These are phyloP conservation scores for Angophora floribunda DNA, from an alignment of 345 rosid species.

Conservation along the genomic window DNA sequence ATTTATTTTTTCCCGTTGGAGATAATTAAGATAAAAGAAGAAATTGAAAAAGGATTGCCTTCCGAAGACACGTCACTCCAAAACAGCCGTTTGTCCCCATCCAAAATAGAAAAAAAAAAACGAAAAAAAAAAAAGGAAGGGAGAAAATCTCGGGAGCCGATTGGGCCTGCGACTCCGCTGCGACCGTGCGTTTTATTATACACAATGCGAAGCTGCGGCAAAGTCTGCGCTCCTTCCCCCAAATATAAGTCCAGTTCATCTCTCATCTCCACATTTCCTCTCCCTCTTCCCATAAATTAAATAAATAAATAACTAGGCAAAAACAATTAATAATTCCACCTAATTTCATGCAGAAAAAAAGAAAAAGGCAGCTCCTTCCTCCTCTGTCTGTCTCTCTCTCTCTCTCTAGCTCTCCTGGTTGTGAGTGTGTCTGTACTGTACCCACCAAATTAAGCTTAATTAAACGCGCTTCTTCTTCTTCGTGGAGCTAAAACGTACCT, in stretches of 20 bases:
- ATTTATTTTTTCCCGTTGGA: background rate
- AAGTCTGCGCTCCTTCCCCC: background rate
- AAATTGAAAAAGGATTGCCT: background rate
- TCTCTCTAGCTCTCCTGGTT: background rate
- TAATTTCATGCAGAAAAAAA: background rate
- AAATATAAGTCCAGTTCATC: background rate
- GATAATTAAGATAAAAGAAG: background rate
- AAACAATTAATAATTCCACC: background rate
- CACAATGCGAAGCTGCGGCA: background rate
- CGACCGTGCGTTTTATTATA: background rate
- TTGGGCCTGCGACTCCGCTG: background rate
- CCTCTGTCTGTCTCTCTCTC: background rate
- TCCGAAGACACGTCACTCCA: background rate
- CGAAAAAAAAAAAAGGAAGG: accelerated
- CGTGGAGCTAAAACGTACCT: background rate
- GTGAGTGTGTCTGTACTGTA: background rate
- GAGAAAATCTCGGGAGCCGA: background rate
- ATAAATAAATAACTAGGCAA: background rate
- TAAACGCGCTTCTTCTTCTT: background rate
- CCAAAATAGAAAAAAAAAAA: background rate
- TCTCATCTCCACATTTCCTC: background rate
- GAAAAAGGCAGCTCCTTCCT: background rate
- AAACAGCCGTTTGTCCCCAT: background rate
- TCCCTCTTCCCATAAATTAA: background rate
- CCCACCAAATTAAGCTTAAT: background rate